phyloP scores from a whole-genome alignment of 148 eudicot species.

The Heliosperma pusillum region DNA sequence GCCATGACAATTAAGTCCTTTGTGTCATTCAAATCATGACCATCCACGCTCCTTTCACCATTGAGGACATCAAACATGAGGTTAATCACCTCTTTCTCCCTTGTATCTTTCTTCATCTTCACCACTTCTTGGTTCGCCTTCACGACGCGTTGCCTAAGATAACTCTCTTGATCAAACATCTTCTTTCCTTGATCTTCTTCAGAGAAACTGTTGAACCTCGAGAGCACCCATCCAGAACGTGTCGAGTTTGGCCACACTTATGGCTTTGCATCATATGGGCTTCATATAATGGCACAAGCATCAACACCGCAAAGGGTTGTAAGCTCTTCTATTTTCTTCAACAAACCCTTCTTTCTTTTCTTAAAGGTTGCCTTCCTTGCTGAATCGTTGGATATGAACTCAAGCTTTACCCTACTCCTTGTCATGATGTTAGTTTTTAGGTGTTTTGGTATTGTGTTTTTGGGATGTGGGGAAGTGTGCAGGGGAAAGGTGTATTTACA shows the following conservation, averaged over 20 bases:
- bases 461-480: not conserved
- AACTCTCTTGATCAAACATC: conserved; percentile 57
- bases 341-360: conserved; percentile 69
- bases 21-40: not conserved
- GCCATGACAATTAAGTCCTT: not conserved
- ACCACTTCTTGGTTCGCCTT: conserved; percentile 37
- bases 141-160: conserved; percentile 37
- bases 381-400: conserved; percentile 52
- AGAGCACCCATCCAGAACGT: conserved; percentile 39
- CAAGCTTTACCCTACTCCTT: conserved; percentile 62
- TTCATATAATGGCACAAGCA: conserved; percentile 59
- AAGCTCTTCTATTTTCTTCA: conserved; percentile 65
- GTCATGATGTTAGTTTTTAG: conserved; percentile 36
- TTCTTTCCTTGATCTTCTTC: conserved; percentile 53
- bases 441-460: not conserved
- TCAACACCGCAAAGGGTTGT: conserved; percentile 68
- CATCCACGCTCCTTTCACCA: not conserved
- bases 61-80: not conserved
- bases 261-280: conserved; percentile 54
- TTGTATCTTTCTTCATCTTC: conserved; percentile 36
- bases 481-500: not conserved
- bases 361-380: conserved; percentile 69
- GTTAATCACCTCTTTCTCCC: conserved; percentile 35
- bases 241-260: conserved; percentile 55
- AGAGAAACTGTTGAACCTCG: conserved; percentile 36